Percentiles rank a stretch among this genome's conserved stretches.
These are phyloP conservation scores for Plectosphaerella sp. DNA, from an alignment of 2,329 filamentous ascomycete species.

Conservation along the genomic window DNA sequence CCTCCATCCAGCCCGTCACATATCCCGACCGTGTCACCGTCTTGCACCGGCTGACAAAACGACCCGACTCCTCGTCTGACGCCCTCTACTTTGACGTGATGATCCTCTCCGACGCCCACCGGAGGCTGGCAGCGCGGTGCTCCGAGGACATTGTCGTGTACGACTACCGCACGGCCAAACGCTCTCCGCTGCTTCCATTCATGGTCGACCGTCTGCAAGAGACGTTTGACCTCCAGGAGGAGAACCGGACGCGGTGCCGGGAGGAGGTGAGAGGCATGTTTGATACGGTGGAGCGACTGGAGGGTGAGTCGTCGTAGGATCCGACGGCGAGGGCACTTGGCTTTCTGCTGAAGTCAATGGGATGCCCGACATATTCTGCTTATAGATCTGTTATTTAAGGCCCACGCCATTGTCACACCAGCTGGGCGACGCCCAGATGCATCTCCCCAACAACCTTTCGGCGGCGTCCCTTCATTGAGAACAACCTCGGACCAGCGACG, in stretches of 20 bases:
- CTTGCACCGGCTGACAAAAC: conserved; percentile 67
- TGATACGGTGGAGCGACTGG: not conserved
- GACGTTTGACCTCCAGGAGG: conserved; percentile 29
- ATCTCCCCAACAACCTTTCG: too few species aligned
- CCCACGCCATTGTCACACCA: too few species aligned
- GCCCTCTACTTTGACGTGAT: conserved; percentile 56
- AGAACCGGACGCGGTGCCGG: conserved; percentile 6
- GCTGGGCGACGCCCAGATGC: too few species aligned
- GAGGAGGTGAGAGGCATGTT: not conserved
- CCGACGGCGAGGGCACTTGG: too few species aligned
- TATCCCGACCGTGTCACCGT: conserved; percentile 81
- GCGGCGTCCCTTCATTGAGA: too few species aligned
- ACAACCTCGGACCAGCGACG: too few species aligned
- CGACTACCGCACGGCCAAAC: conserved; percentile 43
- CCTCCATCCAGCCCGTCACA: conserved; percentile 61
- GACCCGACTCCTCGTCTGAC: conserved; percentile 35
- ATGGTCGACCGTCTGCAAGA: conserved; percentile 31
- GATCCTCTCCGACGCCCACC: conserved; percentile 72
- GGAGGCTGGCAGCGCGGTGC: conserved; percentile 67
- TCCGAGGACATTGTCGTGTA: conserved; percentile 78
- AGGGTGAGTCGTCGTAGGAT: too few species aligned
- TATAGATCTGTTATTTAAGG: too few species aligned
- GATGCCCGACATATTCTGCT: too few species aligned
- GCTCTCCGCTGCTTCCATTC: conserved; percentile 33
- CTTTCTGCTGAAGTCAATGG: too few species aligned